phyloP scores from a whole-genome alignment of 129 eudicot species.

The Lactuca sativa region DNA sequence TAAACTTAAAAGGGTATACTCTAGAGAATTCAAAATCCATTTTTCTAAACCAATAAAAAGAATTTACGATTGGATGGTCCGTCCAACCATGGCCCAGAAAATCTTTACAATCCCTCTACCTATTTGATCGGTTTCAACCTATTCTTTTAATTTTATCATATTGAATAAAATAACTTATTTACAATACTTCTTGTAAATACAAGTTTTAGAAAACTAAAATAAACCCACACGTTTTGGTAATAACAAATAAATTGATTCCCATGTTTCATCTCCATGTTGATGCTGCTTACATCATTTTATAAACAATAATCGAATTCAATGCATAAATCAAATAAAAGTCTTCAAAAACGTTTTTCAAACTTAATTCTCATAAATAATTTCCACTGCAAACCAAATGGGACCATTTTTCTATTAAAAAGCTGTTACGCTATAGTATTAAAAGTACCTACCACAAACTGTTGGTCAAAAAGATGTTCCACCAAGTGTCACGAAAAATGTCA shows the following conservation, averaged over 20 bases:
- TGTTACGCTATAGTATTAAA: not conserved
- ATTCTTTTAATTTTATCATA: not conserved
- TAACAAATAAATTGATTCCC: too few relatives aligned
- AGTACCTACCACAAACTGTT: slow-evolving; percentile 13
- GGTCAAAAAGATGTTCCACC: slow-evolving; percentile 17
- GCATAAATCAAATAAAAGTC: not conserved
- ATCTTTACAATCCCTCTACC: not conserved
- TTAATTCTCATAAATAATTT: too few relatives aligned
- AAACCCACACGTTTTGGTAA: not conserved
- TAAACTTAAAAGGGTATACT: too few relatives aligned
- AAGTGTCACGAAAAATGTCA: slow-evolving; percentile 6
- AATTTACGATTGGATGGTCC: not conserved
- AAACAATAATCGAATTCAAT: not conserved
- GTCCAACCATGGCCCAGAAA: not conserved
- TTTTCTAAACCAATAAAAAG: not conserved
- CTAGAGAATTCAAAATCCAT: not conserved
- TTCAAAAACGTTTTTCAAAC: not conserved
- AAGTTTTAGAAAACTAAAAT: too few relatives aligned
- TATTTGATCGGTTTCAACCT: not conserved
- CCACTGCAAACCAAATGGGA: not conserved
- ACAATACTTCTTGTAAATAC: too few relatives aligned
- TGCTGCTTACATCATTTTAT: not conserved
- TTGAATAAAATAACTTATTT: too few relatives aligned
- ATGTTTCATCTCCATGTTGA: too few relatives aligned
- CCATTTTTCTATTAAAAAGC: too few relatives aligned